Percentiles rank a stretch among this genome's conserved stretches.
These are phyloP conservation scores for Globisporangium apiculatum DNA, from an alignment of 352 stramenopile genomes.

Conservation along the genomic window DNA sequence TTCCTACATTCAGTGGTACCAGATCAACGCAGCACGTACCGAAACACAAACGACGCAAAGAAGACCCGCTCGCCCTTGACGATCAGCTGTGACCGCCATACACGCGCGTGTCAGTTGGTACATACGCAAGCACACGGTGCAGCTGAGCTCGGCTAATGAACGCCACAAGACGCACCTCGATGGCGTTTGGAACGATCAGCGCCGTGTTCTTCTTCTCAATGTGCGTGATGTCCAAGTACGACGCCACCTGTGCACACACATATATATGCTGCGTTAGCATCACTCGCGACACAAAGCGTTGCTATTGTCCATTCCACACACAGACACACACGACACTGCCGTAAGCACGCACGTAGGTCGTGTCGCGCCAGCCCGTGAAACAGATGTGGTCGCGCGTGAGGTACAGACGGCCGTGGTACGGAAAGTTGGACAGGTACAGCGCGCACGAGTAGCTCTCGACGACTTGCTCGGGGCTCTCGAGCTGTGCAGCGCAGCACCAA, in stretches of 20 bases:
- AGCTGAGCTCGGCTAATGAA: not conserved
- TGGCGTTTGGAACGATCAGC: constrained; percentile 79
- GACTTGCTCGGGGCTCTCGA: constrained; percentile 66
- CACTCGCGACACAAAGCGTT: too few relatives aligned
- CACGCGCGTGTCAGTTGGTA: not conserved
- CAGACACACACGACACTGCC: not conserved
- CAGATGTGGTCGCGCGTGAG: constrained; percentile 68
- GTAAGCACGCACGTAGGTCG: constrained; percentile 49
- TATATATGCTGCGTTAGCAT: not conserved
- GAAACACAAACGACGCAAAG: constrained; percentile 80
- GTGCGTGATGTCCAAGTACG: constrained; percentile 56
- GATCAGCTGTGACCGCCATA: constrained; percentile 30
- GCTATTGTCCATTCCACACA: not conserved
- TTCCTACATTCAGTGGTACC: too few relatives aligned
- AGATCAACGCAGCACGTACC: constrained; percentile 20
- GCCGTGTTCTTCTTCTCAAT: constrained; percentile 86
- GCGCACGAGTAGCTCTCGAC: constrained; percentile 83
- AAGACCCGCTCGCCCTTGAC: constrained; percentile 67
- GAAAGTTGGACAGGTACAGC: constrained; percentile 74
- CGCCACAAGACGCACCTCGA: constrained; percentile 43
- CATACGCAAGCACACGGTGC: too few relatives aligned
- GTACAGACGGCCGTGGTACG: constrained; percentile 74
- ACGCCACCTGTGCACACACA: constrained; percentile 34
- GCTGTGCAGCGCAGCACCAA: constrained; percentile 16
- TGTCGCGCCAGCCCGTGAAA: constrained; percentile 79